Base-by-base conservation (phyloP, 345 rosid genomes). In the Ceriops tagal region DNA sequence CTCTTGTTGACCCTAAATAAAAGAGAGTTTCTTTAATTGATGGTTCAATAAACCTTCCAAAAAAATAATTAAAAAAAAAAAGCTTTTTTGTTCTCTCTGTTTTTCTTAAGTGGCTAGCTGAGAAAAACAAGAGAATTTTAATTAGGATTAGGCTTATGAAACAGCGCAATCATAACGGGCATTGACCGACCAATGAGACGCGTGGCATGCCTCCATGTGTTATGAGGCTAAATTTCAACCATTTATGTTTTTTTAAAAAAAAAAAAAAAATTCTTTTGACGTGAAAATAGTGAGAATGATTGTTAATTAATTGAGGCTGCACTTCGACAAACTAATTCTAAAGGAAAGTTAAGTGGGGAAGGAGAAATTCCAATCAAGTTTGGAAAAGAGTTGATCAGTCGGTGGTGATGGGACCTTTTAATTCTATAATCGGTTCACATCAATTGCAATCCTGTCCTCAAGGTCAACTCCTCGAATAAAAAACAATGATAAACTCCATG, bases 141-240 rank as follows among this genome's bases (percentile, higher is more conserved):
- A 34, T 34, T 34, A 2, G 37, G 8, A 34, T 7, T 34, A 34
- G 7, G 37, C 37, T 8, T 34, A 34, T 34, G 37, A 34, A 34
- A 8, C 1, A 34, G 37, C 37, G 10, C 37, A 34, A 34, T 34
- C 1, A 34, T 8, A 0, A 7, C 1, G 37, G 10, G 6, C 55
- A 21, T 32, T 22, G 53, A 31, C 59, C 49, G 70, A 49, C 19
- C 27, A 21, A 24, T 21, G 1, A 24, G 67, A 61, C 79, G 66
- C 66, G 65, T 75, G 78, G 60, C 77, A 58, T 34, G 37, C 55
- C 71, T n/a, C 56, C 49, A 55, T 24, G 11, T 8, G 11, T 6
- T 57, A 8, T 9, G 10, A 55, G 43, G 30, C 53, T 24, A 22
- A 65, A 65, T 72, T 32, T 56, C 62, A 10, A 7, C 79, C 70